phyloP scores from a whole-genome alignment of 495 filamentous ascomycete genomes.

The Pseudotulostoma volvatum region DNA sequence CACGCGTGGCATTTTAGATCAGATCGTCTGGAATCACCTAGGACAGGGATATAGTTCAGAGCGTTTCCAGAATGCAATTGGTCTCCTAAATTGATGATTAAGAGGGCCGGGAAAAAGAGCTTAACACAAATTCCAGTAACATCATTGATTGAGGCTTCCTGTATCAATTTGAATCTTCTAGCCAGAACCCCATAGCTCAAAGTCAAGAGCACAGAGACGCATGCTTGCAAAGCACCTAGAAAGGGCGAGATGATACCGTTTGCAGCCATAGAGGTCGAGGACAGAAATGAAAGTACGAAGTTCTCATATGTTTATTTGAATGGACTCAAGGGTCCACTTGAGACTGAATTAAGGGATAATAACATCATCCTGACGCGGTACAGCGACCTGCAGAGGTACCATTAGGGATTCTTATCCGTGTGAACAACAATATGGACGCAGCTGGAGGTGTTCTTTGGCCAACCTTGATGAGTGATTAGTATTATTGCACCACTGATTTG shows the following conservation, averaged over 20 bases:
- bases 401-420: too few relatives aligned
- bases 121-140: slow-evolving; percentile 51
- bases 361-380: not conserved
- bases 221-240: slow-evolving; percentile 54
- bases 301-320: not conserved
- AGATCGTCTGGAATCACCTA: slow-evolving; percentile 12
- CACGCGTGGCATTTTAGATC: not conserved
- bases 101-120: slow-evolving; percentile 51
- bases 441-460: too few relatives aligned
- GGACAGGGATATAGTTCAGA: slow-evolving; percentile 39
- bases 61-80: slow-evolving; percentile 42
- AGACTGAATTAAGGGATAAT: not conserved
- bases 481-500: too few relatives aligned
- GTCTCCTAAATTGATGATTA: slow-evolving; percentile 52
- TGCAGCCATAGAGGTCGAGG: not conserved
- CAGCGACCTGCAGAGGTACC: too few relatives aligned
- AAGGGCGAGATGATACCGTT: slow-evolving; percentile 32
- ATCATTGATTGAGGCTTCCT: slow-evolving; percentile 37
- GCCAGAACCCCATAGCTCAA: slow-evolving; percentile 47
- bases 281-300: not conserved
- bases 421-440: too few relatives aligned
- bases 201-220: slow-evolving; percentile 51
- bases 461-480: too few relatives aligned
- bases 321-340: not conserved
- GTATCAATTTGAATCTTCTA: slow-evolving; percentile 40